These are phyloP conservation scores for Microstroma glucosiphilum DNA, from an alignment of 1,284 basidiomycete genomes.

Conservation along the genomic window DNA sequence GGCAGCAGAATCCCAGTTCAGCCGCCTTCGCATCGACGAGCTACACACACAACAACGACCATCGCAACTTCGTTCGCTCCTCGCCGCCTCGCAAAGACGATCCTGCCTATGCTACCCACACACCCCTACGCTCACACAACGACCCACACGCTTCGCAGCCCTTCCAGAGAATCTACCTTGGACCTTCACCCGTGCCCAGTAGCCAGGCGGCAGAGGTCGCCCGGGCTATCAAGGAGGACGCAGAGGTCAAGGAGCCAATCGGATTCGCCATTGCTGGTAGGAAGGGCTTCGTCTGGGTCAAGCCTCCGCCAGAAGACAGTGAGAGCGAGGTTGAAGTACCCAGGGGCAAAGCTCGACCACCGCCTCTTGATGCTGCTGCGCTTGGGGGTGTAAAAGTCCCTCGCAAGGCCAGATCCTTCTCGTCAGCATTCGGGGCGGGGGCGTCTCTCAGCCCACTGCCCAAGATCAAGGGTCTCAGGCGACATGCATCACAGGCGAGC, in stretches of 20 bases:
- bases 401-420: no score
- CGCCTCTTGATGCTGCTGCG: no score
- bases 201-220: slow-evolving; percentile 23
- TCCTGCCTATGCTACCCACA: not conserved
- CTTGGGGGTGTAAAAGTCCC: no score
- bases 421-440: no score
- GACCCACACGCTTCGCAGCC: slow-evolving; percentile 13
- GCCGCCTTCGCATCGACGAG: not conserved
- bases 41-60: not conserved
- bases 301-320: not conserved
- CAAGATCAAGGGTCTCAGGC: no score
- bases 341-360: slow-evolving; percentile 7
- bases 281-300: not conserved
- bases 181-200: slow-evolving; percentile 23
- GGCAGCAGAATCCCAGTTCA: not conserved
- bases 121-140: not conserved
- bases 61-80: not conserved
- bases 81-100: no score
- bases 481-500: no score
- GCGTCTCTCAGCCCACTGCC: no score
- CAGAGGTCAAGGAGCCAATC: not conserved
- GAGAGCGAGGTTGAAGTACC: not conserved
- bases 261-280: slow-evolving; percentile 9
- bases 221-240: slow-evolving; percentile 23
- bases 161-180: slow-evolving; percentile 24